Base-by-base conservation (phyloP, 495 filamentous ascomycete genomes). In the Hypoxylon subgilvum region DNA sequence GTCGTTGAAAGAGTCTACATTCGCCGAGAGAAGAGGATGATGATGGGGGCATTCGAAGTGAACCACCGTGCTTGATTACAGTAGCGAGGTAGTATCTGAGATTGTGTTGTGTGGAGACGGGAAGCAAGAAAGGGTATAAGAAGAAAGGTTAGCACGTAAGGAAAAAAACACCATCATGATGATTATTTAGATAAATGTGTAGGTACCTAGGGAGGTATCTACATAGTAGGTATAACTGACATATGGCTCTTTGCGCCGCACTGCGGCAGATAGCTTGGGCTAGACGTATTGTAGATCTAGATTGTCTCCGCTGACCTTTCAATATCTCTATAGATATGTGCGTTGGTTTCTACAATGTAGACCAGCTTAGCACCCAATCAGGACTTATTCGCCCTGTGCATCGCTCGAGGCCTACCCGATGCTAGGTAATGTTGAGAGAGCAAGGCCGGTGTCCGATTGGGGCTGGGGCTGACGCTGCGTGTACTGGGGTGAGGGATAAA, bases 111-210 rank as follows among this genome's bases (percentile, higher is more conserved):
- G 9, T 14, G 46, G 3, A 19, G 32, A 34, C 8, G 22, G 21
- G 21, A 39, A 48, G 10, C 6, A 6, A 22, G 42, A 60, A 43
- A 25, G 36, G 30, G 19, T n/a, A 21, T 27, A 10, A 4, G 23
- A 48, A 39, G 44, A 23, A 32, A 61, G 30, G 3, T 45, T n/a
- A 23, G 6, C 4, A 36, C 21, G 18, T 17, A 18, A 19, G 31
- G 10, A 44, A 31, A 21, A 23, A 38, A 61, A n/a, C n/a, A n/a
- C n/a, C 42, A 55, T 22, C 49, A 45, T 43, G 23, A 32, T 31
- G 30, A 53, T 40, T 53, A 60, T 55, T 44, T 38, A 32, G 44
- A 18, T 21, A 48, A 16, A 23, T 38, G 10, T n/a, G n/a, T n/a
- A n/a, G n/a, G n/a, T n/a, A n/a, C n/a, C n/a, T n/a, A n/a, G n/a